Percentiles rank a stretch among this genome's conserved stretches.
Evolutionary conservation across 1,284 basidiomycete genomes (phyloP).

Genomic region (Kalmanozyma brasiliensis): DNA sequence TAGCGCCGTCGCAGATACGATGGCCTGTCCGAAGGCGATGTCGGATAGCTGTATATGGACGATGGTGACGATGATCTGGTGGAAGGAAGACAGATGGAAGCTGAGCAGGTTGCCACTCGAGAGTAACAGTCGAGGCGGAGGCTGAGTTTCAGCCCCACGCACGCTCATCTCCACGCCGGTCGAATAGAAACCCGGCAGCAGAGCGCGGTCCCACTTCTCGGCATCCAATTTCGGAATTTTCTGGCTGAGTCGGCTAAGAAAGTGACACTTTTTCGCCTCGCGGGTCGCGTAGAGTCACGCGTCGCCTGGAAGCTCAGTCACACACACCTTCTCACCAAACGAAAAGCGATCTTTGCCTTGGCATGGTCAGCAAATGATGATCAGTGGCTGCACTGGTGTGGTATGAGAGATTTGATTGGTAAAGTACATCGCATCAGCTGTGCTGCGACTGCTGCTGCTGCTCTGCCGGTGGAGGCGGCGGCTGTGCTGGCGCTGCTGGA

Average conservation of each 20-base stretch:
- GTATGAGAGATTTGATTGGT: not conserved
- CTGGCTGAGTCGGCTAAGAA: slow-evolving; percentile 12
- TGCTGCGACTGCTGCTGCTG: slow-evolving; percentile 16
- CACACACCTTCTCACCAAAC: too few relatives aligned
- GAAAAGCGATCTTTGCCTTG: too few relatives aligned
- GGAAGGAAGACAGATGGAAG: too few relatives aligned
- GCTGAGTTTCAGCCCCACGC: not conserved
- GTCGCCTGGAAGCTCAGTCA: slow-evolving; percentile 6
- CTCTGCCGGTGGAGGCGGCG: slow-evolving; percentile 7
- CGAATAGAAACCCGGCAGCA: slow-evolving; percentile 4
- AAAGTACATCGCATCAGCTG: not conserved
- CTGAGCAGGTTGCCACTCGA: too few relatives aligned
- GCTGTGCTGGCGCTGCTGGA: slow-evolving; percentile 1
- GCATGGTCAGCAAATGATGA: too few relatives aligned
- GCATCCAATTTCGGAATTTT: not conserved
- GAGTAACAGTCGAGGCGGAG: too few relatives aligned
- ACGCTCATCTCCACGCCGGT: too few relatives aligned
- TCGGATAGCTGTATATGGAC: too few relatives aligned
- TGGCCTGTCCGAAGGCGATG: too few relatives aligned
- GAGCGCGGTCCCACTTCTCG: slow-evolving; percentile 7
- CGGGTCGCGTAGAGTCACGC: slow-evolving; percentile 47
- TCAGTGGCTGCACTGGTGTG: not conserved
- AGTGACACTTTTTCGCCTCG: slow-evolving; percentile 32
- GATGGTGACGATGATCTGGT: too few relatives aligned
- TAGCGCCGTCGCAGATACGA: not conserved